Evolutionary conservation across 345 rosid species (phyloP).

Genomic region (Melaleuca quinquenervia): DNA sequence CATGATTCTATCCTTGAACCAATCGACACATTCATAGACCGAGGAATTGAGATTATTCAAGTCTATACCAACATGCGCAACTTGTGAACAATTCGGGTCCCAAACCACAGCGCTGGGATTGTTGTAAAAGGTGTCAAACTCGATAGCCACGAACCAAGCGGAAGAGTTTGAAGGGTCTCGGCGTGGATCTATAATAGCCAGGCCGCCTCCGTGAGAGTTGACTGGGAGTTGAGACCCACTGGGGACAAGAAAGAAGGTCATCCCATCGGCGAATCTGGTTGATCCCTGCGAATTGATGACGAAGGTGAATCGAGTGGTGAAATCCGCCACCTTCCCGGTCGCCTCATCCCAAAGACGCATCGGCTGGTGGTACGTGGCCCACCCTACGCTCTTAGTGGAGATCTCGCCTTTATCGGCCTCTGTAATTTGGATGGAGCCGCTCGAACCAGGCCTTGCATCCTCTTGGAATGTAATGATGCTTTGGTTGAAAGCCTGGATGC

Average conservation of each 20-base stretch:
- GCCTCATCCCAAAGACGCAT: neutral
- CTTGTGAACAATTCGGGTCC: neutral
- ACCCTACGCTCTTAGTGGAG: neutral
- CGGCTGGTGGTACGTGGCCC: neutral
- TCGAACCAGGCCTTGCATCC: neutral
- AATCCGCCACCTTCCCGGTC: neutral
- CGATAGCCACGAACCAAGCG: neutral
- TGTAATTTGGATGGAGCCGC: neutral
- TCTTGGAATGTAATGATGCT: neutral
- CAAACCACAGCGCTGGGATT: neutral
- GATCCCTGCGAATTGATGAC: neutral
- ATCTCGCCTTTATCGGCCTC: neutral
- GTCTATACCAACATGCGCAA: constrained; percentile 2
- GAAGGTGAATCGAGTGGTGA: constrained; percentile 7
- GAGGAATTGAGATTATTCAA: neutral
- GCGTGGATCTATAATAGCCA: neutral
- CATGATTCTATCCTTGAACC: neutral
- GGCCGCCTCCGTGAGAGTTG: rapidly evolving
- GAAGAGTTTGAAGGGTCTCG: neutral
- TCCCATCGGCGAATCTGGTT: neutral
- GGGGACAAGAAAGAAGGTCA: constrained; percentile 7
- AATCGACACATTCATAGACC: rapidly evolving
- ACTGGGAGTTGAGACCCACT: neutral
- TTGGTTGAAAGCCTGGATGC: no score
- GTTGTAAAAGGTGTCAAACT: constrained; percentile 2